Evolutionary conservation across 441 rosid species (phyloP), one percentile per base, ranked within the genome.

Genomic region (Gossypium davidsonii): DNA sequence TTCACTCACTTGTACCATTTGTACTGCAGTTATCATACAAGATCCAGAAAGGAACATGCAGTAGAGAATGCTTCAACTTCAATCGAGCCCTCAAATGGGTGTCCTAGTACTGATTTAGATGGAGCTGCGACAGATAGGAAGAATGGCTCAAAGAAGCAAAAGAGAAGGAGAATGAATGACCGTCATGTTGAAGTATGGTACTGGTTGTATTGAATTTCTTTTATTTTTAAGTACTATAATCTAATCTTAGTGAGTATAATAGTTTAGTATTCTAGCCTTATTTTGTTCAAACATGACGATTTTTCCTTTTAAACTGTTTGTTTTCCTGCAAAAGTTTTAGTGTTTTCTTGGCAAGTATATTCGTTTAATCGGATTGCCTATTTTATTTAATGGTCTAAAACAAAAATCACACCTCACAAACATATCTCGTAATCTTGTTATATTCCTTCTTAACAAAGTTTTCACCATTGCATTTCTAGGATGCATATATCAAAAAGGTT

Each of bases 401-500:
- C 12, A 0, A 11, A 26, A 51, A 67, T n/a, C 1, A 25, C 11
- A 23, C 44, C 8, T 49, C 55, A 3, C 28, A 57, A 70, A 57
- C 20, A 18, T 56, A 21, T 34, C 3, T 31, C 3, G 25, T 21
- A 52, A 37, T 56, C 34, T 37, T 71, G 44, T 67, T 59, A 34
- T n/a, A 37, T 66, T 66, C 58, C 39, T 62, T 52, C 52, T 64
- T 70, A 58, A 37, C 69, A 63, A 67, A 25, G 39, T 73, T 70
- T 12, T 73, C 70, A 15, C 49, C 28, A 51, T 67, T 67, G 76
- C 51, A 57, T 76, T 66, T 73, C 65, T 79, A 90, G 96, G 89
- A 83, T 34, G 46, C 73, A 66, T 85, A 82, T 76, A 73, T 85
- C 46, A 76, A 65, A 58, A 92, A 83, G 82, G 88, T 89, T 52